Evolutionary conservation across 805 yeast genomes (phyloP), one percentile per base, ranked within the genome.

Genomic region (Candida suzukii): DNA sequence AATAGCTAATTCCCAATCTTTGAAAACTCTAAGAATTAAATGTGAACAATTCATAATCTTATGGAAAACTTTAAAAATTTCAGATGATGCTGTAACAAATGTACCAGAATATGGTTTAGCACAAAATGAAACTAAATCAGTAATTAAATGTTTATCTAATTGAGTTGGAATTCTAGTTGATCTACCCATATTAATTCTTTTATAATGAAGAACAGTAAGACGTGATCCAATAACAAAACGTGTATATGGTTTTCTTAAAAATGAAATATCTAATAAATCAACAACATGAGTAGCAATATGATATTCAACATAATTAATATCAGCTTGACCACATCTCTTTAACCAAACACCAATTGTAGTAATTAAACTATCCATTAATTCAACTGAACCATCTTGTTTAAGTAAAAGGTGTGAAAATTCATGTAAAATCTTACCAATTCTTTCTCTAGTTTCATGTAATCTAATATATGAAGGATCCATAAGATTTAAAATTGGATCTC

Each of bases 191-290:
- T 78, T 66, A 21, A 83, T 75, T 49, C 98, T 74, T 49, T 83
- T 80, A 57, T 77, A 76, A 49, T 90, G 96, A 47, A 78, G 83
- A 14, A 80, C 65, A 41, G 80, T 83, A 13, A 88, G 68, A 41
- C 95, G 71, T 0, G 85, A 76, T 3, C 85, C 95, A n/a, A 88
- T 56, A 2, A 84, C 73, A 1, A 86, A 71, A 54, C 96, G 77
- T 0, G 98, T 88, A 47, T 70, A 82, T 2, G 88, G 86, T 44
- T 82, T 79, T 6, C 77, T 64, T 18, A 77, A 58, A 35, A 84
- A 78, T 5, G 82, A 73, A 4, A 85, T 63, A n/a, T 75, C 67
- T 52, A 83, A 90, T 10, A 78, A 66, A 30, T 45, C 50, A 24
- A 50, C 48, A 45, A 58, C 50, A 83, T 80, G 56, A 19, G 54